Evolutionary conservation across 176 grass and related monocot species (phyloP).

Genomic region (Alopecurus myosuroides): DNA sequence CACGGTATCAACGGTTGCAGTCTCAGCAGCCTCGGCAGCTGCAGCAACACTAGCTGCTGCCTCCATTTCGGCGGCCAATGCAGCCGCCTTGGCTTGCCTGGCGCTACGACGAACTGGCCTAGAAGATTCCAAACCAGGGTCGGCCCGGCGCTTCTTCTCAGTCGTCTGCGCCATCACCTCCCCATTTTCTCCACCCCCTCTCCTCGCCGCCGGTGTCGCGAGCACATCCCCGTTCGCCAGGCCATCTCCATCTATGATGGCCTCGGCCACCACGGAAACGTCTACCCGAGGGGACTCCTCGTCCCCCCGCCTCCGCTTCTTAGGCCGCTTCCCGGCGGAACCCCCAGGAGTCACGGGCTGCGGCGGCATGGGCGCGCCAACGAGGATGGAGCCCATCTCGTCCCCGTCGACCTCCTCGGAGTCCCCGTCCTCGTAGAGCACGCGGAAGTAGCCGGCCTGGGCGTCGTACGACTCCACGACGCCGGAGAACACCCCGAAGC

Average conservation of each 20-base stretch:
- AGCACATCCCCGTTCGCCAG: neutral
- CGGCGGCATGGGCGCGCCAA: constrained; percentile 34
- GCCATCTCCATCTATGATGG: neutral
- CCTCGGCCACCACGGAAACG: constrained; percentile 4
- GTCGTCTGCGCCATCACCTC: neutral
- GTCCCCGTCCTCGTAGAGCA: constrained; percentile 87
- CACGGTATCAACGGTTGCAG: neutral
- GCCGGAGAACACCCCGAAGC: constrained; percentile 54
- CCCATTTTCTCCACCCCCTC: neutral
- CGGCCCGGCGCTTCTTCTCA: constrained; percentile 27
- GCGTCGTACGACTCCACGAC: constrained; percentile 77
- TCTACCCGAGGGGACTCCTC: neutral
- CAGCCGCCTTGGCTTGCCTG: constrained; percentile 51
- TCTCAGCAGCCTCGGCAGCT: constrained; percentile 30
- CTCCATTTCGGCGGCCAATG: constrained; percentile 33
- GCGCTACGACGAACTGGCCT: constrained; percentile 68
- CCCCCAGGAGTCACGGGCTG: neutral
- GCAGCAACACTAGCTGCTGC: constrained; percentile 11
- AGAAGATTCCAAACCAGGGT: constrained; percentile 4
- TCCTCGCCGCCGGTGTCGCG: neutral
- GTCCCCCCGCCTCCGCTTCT: constrained; percentile 44
- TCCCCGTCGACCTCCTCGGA: constrained; percentile 77
- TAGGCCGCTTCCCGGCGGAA: constrained; percentile 22
- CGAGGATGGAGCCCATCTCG: constrained; percentile 69
- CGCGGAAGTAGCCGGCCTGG: constrained; percentile 63